Conservation (phyloP, 306 rosid genomes). For the Citrullus colocynthis region DNA sequence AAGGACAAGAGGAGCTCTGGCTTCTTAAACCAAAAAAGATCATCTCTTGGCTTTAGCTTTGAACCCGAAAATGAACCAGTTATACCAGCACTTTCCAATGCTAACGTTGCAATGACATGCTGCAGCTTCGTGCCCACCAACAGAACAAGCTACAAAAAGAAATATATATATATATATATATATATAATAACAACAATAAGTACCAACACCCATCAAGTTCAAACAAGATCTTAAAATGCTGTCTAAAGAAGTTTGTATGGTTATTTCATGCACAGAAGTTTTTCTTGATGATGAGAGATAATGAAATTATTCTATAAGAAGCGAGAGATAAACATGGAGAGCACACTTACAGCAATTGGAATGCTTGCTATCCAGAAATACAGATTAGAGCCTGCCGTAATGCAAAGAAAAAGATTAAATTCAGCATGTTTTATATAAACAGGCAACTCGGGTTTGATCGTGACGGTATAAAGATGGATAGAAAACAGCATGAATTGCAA, state of each 20-base stretch:
- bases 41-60: constrained; percentile 84
- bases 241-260: not conserved
- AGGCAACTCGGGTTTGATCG: not conserved
- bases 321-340: not conserved
- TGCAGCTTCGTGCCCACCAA: constrained; percentile 90
- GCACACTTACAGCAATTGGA: constrained; percentile 60
- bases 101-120: constrained; percentile 83
- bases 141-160: constrained; percentile 56
- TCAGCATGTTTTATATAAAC: not conserved
- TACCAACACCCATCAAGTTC: not conserved
- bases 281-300: no score
- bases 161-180: no score
- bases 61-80: constrained; percentile 34
- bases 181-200: no score
- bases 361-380: constrained; percentile 94
- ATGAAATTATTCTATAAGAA: not conserved
- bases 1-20: constrained; percentile 77
- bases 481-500: not conserved
- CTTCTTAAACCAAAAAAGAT: constrained; percentile 94
- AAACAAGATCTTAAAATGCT: not conserved
- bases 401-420: not conserved
- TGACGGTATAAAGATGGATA: not conserved
- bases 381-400: constrained; percentile 73
- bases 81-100: constrained; percentile 72
- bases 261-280: no score